Evolutionary conservation across 2,329 filamentous ascomycete species (phyloP).

Genomic region (Tolypocladium paradoxum): DNA sequence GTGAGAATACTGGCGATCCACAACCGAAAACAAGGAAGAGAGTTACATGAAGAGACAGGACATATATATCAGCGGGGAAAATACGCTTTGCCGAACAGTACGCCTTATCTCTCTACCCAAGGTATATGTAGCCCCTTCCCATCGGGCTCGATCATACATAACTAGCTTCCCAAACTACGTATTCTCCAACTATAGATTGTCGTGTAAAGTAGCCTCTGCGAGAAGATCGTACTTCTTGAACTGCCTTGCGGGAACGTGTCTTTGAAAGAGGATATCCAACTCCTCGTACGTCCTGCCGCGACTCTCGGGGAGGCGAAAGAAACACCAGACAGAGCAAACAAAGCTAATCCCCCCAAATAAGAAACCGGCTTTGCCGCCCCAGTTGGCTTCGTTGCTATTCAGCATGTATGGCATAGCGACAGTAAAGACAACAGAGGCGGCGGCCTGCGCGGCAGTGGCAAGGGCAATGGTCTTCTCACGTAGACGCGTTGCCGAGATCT

Average conservation of each 20-base stretch:
- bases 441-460: conserved; percentile 14
- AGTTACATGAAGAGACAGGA: too few relatives aligned
- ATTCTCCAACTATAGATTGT: not conserved
- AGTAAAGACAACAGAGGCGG: conserved; percentile 13
- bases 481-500: conserved; percentile 24
- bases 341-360: conserved; percentile 16
- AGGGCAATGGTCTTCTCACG: conserved; percentile 20
- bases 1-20: too few relatives aligned
- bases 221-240: conserved; percentile 9
- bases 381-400: conserved; percentile 18
- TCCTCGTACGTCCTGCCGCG: conserved; percentile 18
- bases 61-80: too few relatives aligned
- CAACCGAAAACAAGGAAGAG: too few relatives aligned
- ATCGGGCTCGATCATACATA: not conserved
- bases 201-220: conserved; percentile 1
- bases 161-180: too few relatives aligned
- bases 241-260: conserved; percentile 5
- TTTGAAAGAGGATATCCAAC: conserved; percentile 18
- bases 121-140: too few relatives aligned
- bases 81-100: too few relatives aligned
- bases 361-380: conserved; percentile 20
- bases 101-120: too few relatives aligned
- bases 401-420: conserved; percentile 21
- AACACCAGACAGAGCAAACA: conserved; percentile 14
- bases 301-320: conserved; percentile 18